phyloP scores from a whole-genome alignment of 2,329 filamentous ascomycete genomes.

The Chalaropsis ovoidea region DNA sequence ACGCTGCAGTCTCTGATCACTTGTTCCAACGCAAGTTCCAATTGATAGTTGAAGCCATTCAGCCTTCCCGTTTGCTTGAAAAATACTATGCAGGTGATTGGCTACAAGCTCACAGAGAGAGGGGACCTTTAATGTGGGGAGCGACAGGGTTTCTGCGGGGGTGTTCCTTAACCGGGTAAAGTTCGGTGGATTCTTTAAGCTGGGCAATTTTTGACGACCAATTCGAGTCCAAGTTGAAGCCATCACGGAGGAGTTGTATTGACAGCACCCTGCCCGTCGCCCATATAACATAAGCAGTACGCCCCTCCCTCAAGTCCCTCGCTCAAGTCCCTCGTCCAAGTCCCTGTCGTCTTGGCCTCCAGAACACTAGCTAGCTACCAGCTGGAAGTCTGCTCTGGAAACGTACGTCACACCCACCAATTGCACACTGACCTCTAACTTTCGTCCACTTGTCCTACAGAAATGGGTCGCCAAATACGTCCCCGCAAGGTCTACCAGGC shows the following conservation, averaged over 20 bases:
- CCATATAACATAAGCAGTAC: not conserved
- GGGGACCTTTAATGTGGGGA: slow-evolving; percentile 14
- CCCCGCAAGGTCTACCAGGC: slow-evolving; percentile 41
- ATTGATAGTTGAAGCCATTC: not conserved
- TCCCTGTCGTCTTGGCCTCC: not conserved
- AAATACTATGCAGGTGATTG: not conserved
- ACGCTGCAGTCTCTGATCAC: not conserved
- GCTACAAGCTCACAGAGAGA: slow-evolving; percentile 9
- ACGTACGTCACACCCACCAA: not conserved
- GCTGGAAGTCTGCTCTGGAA: not conserved
- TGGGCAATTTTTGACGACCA: slow-evolving; percentile 10
- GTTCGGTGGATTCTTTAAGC: not conserved
- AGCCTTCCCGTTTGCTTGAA: slow-evolving; percentile 12
- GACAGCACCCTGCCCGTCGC: slow-evolving; percentile 4
- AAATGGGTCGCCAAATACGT: slow-evolving; percentile 39
- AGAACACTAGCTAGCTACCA: not conserved
- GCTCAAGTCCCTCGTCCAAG: not conserved
- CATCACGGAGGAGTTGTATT: not conserved
- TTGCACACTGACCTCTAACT: not conserved
- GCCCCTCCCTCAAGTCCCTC: not conserved
- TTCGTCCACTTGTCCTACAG: not conserved
- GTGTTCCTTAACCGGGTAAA: slow-evolving; percentile 6
- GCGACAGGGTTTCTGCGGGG: not conserved
- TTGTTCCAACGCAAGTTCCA: not conserved
- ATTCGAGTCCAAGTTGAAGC: not conserved